Conservation (phyloP, 805 yeast species). For the Wilhelminamyces savonicus region DNA sequence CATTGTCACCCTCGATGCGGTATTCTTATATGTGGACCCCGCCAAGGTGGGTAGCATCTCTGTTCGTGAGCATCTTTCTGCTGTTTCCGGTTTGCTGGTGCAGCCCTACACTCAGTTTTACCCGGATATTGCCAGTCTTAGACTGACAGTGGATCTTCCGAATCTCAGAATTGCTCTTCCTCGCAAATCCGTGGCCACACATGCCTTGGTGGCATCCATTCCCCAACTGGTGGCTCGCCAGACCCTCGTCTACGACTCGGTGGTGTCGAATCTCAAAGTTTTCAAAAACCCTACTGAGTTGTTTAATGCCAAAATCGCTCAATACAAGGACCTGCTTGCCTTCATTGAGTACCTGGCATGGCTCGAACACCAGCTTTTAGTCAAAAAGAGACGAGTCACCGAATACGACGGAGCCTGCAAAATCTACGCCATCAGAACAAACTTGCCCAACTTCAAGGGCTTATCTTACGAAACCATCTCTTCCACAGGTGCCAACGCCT, state of each 20-base stretch:
- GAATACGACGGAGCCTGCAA: slow-evolving; percentile 65
- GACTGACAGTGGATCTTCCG: slow-evolving; percentile 8
- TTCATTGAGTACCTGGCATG: slow-evolving; percentile 72
- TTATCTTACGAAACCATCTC: slow-evolving; percentile 73
- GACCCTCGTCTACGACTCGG: slow-evolving; percentile 19
- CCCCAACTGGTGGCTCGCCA: slow-evolving; percentile 22
- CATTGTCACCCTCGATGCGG: slow-evolving; percentile 24
- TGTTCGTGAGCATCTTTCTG: slow-evolving; percentile 15
- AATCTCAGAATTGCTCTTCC: slow-evolving; percentile 25
- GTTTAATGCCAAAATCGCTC: slow-evolving; percentile 67
- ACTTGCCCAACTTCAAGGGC: slow-evolving; percentile 52
- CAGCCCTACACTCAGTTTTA: slow-evolving; percentile 55
- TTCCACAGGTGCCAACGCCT: slow-evolving; percentile 69
- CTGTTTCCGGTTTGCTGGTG: slow-evolving; percentile 28
- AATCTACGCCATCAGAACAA: slow-evolving; percentile 48
- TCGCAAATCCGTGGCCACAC: slow-evolving; percentile 20
- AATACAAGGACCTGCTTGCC: slow-evolving; percentile 77
- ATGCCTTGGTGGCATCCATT: slow-evolving; percentile 24
- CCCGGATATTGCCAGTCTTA: slow-evolving; percentile 35
- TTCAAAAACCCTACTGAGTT: slow-evolving; percentile 72
- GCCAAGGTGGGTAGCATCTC: slow-evolving; percentile 31
- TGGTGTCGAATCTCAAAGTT: slow-evolving; percentile 52
- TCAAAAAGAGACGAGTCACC: slow-evolving; percentile 36
- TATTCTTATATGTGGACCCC: slow-evolving; percentile 50
- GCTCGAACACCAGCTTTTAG: slow-evolving; percentile 56